Percentiles rank a stretch among this genome's conserved stretches.
Evolutionary conservation across 2,329 filamentous ascomycete species (phyloP).

Genomic region (Verticillium albo-atrum): DNA sequence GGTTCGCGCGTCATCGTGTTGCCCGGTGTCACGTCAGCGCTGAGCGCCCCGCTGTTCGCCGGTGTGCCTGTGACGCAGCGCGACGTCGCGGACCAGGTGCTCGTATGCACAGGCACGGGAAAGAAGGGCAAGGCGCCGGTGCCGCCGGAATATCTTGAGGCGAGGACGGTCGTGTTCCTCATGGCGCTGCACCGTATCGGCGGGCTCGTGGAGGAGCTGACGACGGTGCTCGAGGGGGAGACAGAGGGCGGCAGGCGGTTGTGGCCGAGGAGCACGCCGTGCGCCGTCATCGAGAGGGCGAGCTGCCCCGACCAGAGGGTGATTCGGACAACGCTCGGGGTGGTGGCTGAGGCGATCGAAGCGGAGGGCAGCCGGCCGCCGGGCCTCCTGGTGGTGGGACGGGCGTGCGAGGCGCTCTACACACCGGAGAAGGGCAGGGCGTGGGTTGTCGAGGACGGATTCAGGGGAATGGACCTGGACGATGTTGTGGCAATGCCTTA

Average conservation of each 20-base stretch:
- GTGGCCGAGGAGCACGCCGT: slow-evolving; percentile 78
- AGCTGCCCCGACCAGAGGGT: slow-evolving; percentile 93
- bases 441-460: slow-evolving; percentile 88
- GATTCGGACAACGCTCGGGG: slow-evolving; percentile 77
- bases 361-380: slow-evolving; percentile 86
- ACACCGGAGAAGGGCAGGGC: slow-evolving; percentile 51
- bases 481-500: slow-evolving; percentile 7
- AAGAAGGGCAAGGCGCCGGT: slow-evolving; percentile 78
- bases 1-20: slow-evolving; percentile 62
- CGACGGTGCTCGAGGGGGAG: slow-evolving; percentile 31
- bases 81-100: slow-evolving; percentile 83
- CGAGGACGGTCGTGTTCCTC: slow-evolving; percentile 83
- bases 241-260: slow-evolving; percentile 30
- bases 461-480: slow-evolving; percentile 62
- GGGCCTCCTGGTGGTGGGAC: slow-evolving; percentile 79
- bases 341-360: slow-evolving; percentile 79
- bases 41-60: slow-evolving; percentile 85
- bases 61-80: slow-evolving; percentile 85
- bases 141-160: slow-evolving; percentile 74
- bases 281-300: slow-evolving; percentile 88
- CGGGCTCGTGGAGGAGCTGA: slow-evolving; percentile 69
- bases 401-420: slow-evolving; percentile 75
- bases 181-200: slow-evolving; percentile 89
- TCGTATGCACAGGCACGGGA: slow-evolving; percentile 95
- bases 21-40: slow-evolving; percentile 84